Conservation (phyloP, 2,329 filamentous ascomycete species). For the Leptographium flavum region DNA sequence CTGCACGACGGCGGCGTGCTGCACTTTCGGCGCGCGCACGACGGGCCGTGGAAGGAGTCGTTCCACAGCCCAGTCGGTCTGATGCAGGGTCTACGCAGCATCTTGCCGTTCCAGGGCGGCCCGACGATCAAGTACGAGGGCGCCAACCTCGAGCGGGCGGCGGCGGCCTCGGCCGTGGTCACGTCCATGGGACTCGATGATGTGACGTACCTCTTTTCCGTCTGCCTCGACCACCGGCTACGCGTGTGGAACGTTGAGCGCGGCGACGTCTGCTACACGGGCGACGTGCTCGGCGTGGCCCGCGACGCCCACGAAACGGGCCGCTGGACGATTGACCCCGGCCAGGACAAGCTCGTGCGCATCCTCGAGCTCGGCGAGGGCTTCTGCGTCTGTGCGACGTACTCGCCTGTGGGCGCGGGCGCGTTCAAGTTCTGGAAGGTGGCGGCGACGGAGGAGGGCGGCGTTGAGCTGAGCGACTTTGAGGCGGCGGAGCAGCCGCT, state of each 20-base stretch:
- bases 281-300: constrained; percentile 61
- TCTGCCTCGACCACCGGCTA: constrained; percentile 78
- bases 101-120: constrained; percentile 52
- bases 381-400: constrained; percentile 54
- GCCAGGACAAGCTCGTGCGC: constrained; percentile 62
- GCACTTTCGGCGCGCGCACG: constrained; percentile 44
- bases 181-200: constrained; percentile 35
- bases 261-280: constrained; percentile 61
- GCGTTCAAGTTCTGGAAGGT: constrained; percentile 89
- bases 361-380: constrained; percentile 46
- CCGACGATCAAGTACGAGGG: constrained; percentile 51
- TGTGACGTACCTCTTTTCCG: constrained; percentile 52
- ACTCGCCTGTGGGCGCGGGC: constrained; percentile 73
- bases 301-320: constrained; percentile 51
- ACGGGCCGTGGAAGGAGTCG: constrained; percentile 47
- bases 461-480: constrained; percentile 39
- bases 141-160: constrained; percentile 49
- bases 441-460: constrained; percentile 50
- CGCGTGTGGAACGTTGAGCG: constrained; percentile 81
- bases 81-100: constrained; percentile 49
- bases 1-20: constrained; percentile 68
- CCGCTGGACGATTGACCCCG: constrained; percentile 68
- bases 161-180: constrained; percentile 48
- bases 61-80: constrained; percentile 63
- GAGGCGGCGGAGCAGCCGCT: constrained; percentile 47